phyloP scores from a whole-genome alignment of 495 filamentous ascomycete genomes.

The Aspergillus steynii region DNA sequence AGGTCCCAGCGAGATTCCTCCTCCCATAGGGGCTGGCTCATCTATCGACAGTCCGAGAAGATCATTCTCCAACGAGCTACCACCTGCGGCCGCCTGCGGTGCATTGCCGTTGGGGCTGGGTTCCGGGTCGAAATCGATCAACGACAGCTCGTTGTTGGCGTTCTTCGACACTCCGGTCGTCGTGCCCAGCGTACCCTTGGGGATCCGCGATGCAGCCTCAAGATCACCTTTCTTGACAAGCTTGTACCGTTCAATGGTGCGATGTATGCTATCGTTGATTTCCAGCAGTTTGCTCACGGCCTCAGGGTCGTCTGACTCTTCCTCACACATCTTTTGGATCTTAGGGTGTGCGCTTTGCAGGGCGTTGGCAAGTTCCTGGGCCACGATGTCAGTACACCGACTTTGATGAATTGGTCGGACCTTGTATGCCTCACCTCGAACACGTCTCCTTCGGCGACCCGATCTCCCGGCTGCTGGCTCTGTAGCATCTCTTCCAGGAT shows the following conservation, averaged over 20 bases:
- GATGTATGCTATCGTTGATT: slow-evolving; percentile 98
- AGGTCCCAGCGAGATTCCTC: slow-evolving; percentile 84
- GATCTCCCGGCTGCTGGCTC: slow-evolving; percentile 77
- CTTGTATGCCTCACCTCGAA: slow-evolving; percentile 63
- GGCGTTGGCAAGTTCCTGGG: slow-evolving; percentile 81
- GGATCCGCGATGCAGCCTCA: slow-evolving; percentile 81
- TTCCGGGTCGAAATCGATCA: slow-evolving; percentile 86
- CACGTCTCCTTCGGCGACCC: slow-evolving; percentile 85
- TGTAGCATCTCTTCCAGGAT: slow-evolving; percentile 92
- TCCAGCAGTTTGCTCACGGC: slow-evolving; percentile 93
- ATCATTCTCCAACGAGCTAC: slow-evolving; percentile 60
- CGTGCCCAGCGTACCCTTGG: slow-evolving; percentile 75
- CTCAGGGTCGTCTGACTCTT: slow-evolving; percentile 94
- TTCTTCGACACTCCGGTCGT: slow-evolving; percentile 71
- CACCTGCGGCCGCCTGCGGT: slow-evolving; percentile 33
- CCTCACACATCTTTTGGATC: slow-evolving; percentile 99
- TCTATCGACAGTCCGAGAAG: slow-evolving; percentile 68
- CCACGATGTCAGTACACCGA: slow-evolving; percentile 1
- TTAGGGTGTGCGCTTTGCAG: slow-evolving; percentile 94
- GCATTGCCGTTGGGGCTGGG: slow-evolving; percentile 51
- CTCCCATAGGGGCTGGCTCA: slow-evolving; percentile 61
- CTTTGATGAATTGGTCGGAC: background rate
- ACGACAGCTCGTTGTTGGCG: slow-evolving; percentile 79
- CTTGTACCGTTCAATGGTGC: slow-evolving; percentile 92
- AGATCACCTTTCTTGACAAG: slow-evolving; percentile 91